Evolutionary conservation across 2,329 filamentous ascomycete genomes (phyloP), one percentile per base, ranked within the genome.

Genomic region (Colletotrichum orchidophilum): DNA sequence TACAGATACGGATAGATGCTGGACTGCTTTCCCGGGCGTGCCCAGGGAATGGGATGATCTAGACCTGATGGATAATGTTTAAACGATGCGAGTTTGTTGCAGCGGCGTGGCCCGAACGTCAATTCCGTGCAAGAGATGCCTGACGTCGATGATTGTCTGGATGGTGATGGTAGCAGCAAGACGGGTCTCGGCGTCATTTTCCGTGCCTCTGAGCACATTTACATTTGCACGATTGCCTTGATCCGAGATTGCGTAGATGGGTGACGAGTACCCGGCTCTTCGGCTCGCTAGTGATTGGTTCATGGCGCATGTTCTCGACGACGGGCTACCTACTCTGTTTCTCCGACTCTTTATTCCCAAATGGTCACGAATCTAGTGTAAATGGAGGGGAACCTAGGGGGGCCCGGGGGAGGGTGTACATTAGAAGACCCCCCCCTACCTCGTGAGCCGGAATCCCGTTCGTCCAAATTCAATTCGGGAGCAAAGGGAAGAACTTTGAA

Each of bases 371-470:
- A 18, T n/a, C n/a, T n/a, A n/a, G n/a, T n/a, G 13, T 31, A 24
- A 27, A 62, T 27, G 59, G 26, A 52, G 27, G 27, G 39, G 24
- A 39, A 39, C 54, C 31, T 39, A 24, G 33, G 39, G 53, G n/a
- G 24, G 6, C 24, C 31, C 31, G 39, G 61, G 3, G 29, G 27
- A 31, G 24, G 50, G 18, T 21, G 31, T 18, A 29, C 6, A 13
- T 27, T 13, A 18, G 6, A 3, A 5, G 26, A 29, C 50, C 24
- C 27, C 12, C 52, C 52, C 7, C 52, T 31, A 35, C 26, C 42
- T 62, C 29, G n/a, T 6, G 59, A 62, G 42, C 59, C 58, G 57
- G 21, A 63, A 54, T 46, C 33, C 64, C 59, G 58, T 67, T 67
- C 58, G 58, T 67, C 65, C 64, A 53, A 62, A 42, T 62, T 35